phyloP scores from a whole-genome alignment of 2,329 filamentous ascomycete species.

The Phoma herbarum region DNA sequence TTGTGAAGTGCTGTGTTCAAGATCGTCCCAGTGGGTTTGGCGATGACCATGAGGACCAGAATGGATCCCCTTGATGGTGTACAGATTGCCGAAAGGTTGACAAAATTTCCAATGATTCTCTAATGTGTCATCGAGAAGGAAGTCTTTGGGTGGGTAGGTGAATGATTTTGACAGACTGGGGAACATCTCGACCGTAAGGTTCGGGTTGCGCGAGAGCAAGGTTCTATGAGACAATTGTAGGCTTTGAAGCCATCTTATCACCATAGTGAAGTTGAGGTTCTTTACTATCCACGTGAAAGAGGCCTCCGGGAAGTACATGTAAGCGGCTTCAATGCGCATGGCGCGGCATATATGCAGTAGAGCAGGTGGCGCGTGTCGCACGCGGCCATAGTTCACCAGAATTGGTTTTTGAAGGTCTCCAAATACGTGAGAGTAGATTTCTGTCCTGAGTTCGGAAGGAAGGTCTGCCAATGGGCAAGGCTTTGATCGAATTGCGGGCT shows the following conservation, averaged over 20 bases:
- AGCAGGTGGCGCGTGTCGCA: conserved; percentile 5
- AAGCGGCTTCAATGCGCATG: conserved; percentile 42
- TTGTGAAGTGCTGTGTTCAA: neutral
- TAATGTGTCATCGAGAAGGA: conserved; percentile 26
- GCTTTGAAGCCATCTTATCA: conserved; percentile 27
- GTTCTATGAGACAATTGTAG: conserved; percentile 29
- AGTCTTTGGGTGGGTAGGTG: conserved; percentile 28
- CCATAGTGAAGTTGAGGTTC: conserved; percentile 29
- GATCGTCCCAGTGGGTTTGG: neutral
- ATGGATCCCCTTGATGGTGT: conserved; percentile 13
- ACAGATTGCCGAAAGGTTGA: conserved; percentile 37
- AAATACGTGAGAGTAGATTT: conserved; percentile 30
- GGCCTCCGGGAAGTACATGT: conserved; percentile 35
- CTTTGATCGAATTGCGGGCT: conserved; percentile 21
- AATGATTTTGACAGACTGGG: conserved; percentile 14
- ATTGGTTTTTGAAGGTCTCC: conserved; percentile 6
- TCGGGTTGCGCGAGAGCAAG: conserved; percentile 28
- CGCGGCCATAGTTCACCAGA: conserved; percentile 10
- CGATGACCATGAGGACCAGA: neutral
- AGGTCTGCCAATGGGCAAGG: conserved; percentile 31
- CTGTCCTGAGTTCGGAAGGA: conserved; percentile 33
- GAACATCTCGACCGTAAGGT: conserved; percentile 23
- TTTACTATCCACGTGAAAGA: conserved; percentile 28
- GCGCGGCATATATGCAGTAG: conserved; percentile 33
- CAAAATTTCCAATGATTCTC: conserved; percentile 35